These are phyloP conservation scores for Neonectria magnoliae DNA, from an alignment of 2,329 filamentous ascomycete species.

Conservation along the genomic window DNA sequence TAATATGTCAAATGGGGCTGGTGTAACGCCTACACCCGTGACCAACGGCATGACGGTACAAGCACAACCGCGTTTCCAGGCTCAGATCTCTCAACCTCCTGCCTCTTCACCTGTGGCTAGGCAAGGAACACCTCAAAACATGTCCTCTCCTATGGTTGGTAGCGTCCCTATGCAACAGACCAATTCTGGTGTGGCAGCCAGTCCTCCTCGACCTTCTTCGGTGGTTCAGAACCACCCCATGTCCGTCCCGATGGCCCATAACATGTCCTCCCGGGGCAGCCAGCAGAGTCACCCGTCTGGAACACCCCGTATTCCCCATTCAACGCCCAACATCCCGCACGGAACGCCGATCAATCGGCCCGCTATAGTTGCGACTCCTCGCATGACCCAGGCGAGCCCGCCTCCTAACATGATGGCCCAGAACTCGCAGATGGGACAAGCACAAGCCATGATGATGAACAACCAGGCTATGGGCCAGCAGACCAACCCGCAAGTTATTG, in stretches of 20 bases:
- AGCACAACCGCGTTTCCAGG: slow-evolving; percentile 59
- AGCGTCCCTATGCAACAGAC: slow-evolving; percentile 72
- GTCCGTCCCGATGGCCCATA: slow-evolving; percentile 68
- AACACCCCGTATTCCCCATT: slow-evolving; percentile 70
- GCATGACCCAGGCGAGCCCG: slow-evolving; percentile 71
- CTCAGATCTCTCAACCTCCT: slow-evolving; percentile 69
- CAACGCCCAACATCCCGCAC: slow-evolving; percentile 69
- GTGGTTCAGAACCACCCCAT: slow-evolving; percentile 70
- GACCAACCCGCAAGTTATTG: slow-evolving; percentile 51
- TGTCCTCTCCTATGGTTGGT: slow-evolving; percentile 73
- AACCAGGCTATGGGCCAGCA: slow-evolving; percentile 55
- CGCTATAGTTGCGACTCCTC: slow-evolving; percentile 65
- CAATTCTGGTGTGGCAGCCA: slow-evolving; percentile 74
- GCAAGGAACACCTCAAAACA: slow-evolving; percentile 71
- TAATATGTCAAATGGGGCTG: slow-evolving; percentile 53
- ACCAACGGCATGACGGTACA: slow-evolving; percentile 52
- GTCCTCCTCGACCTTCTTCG: slow-evolving; percentile 73
- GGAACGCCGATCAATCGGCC: slow-evolving; percentile 67
- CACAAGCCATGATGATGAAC: slow-evolving; percentile 61
- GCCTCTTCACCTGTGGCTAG: slow-evolving; percentile 74
- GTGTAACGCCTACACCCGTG: slow-evolving; percentile 50
- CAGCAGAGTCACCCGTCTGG: slow-evolving; percentile 72
- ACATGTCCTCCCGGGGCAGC: slow-evolving; percentile 71
- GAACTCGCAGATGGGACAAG: slow-evolving; percentile 61
- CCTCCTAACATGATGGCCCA: slow-evolving; percentile 68